Evolutionary conservation across 2,329 filamentous ascomycete genomes (phyloP).

Genomic region (Diaporthe eres): DNA sequence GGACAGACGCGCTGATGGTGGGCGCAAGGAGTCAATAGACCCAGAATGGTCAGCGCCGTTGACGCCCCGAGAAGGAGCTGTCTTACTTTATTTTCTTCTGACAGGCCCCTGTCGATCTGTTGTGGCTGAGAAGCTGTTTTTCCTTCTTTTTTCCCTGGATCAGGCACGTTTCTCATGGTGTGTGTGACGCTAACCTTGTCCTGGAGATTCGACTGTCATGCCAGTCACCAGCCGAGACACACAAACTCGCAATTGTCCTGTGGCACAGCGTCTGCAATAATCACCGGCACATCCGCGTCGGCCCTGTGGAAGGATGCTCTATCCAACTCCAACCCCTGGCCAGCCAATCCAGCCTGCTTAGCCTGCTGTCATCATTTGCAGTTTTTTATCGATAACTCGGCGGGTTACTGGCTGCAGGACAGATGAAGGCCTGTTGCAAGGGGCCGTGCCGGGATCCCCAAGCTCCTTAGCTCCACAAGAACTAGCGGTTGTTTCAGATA

Average conservation of each 20-base stretch:
- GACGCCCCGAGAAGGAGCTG: slow-evolving; percentile 13
- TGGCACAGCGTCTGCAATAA: slow-evolving; percentile 30
- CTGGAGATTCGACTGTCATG: slow-evolving; percentile 34
- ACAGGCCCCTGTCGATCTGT: slow-evolving; percentile 30
- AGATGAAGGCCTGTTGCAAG: slow-evolving; percentile 38
- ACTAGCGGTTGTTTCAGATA: slow-evolving; percentile 31
- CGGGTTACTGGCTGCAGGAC: slow-evolving; percentile 35
- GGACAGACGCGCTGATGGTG: neutral
- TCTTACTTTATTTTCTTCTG: neutral
- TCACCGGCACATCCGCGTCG: slow-evolving; percentile 14
- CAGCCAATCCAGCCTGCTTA: slow-evolving; percentile 24
- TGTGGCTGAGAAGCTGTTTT: slow-evolving; percentile 7
- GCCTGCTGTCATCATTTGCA: slow-evolving; percentile 33
- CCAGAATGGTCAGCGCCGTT: neutral
- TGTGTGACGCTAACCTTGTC: slow-evolving; percentile 28
- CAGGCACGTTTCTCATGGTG: slow-evolving; percentile 4
- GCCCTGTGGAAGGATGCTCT: slow-evolving; percentile 8
- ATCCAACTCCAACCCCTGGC: slow-evolving; percentile 11
- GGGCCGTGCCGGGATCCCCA: slow-evolving; percentile 31
- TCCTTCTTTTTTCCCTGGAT: neutral
- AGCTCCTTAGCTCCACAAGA: slow-evolving; percentile 25
- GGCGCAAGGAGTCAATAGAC: neutral
- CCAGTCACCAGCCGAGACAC: slow-evolving; percentile 35
- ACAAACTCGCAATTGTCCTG: slow-evolving; percentile 7
- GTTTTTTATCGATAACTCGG: slow-evolving; percentile 32